A percentile compares a stretch with the other conserved stretches of the same genome.
phyloP scores from a whole-genome alignment of 2,329 filamentous ascomycete species.

The Nectriaceae sp. region DNA sequence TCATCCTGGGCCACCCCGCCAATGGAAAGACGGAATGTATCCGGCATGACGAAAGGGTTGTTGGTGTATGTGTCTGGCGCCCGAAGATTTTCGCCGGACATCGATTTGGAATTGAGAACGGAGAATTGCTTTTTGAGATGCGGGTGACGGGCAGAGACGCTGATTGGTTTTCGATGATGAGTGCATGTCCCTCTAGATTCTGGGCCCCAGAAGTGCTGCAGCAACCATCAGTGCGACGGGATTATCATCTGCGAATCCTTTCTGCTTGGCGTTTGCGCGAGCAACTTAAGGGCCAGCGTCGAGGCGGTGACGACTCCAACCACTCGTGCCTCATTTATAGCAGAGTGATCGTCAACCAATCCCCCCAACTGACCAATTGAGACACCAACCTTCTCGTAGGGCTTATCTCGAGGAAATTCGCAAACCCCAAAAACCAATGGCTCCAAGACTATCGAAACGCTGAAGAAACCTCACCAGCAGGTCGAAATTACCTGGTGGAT shows the following conservation, averaged over 20 bases:
- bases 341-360: neutral
- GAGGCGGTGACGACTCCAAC: neutral
- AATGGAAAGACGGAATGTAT: no score
- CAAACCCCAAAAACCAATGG: slow-evolving; percentile 1
- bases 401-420: neutral
- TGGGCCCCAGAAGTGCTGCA: neutral
- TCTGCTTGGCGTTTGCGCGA: neutral
- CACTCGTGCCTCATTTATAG: neutral
- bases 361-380: no score
- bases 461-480: slow-evolving; percentile 9
- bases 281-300: neutral
- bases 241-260: neutral
- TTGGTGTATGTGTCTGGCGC: no score
- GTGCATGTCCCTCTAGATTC: neutral
- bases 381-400: neutral
- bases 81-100: no score
- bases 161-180: neutral
- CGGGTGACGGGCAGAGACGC: neutral
- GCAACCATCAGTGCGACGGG: neutral
- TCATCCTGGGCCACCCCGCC: no score
- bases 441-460: slow-evolving; percentile 12
- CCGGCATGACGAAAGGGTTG: no score
- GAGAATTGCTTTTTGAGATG: neutral
- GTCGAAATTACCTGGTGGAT: slow-evolving; percentile 11
- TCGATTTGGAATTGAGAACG: no score